Base-by-base conservation (phyloP, 2,329 filamentous ascomycete genomes). In the Periglandula ipomoeae region DNA sequence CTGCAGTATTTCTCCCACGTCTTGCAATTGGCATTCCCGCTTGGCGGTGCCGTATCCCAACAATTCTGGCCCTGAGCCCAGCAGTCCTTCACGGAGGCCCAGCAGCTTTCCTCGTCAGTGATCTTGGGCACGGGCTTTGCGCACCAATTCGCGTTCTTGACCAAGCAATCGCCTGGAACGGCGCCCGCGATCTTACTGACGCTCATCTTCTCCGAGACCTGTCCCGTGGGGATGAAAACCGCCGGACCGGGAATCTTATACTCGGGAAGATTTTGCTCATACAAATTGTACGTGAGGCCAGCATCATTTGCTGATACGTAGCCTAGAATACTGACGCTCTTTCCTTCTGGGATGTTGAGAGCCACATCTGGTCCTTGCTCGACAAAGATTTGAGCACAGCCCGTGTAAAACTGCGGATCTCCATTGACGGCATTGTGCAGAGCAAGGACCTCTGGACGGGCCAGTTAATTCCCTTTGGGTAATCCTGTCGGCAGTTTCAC, bases 121-220 rank as follows among this genome's bases (percentile, higher is more conserved):
- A 84, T 87, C 8, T 65, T 57, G 0, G 75, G 62, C 1, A 87
- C 71, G 58, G 85, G 75, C 51, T 73, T 69, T 46, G 75, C 83
- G 64, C 82, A 86, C 84, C 84, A 89, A 68, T 89, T 87, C 50
- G 70, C 84, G 60, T 86, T 87, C 59, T 80, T 78, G 51, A 82
- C 59, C 34, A 86, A 68, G 59, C 79, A 85, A 56, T 71, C 66
- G 1, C 58, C 48, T 0, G 82, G 82, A 46, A 79, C 68, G 11
- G 73, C 63, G 11, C 80, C 81, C 37, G 73, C 49, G 41, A 60
- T 50, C 45, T 55, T 54, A 17, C n/a, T 20, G 32, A 46, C 46
- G 17, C 56, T 48, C 8, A 50, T 49, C 17, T 54, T 50, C 19
- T 52, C 47, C 10, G 53, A 57, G 38, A 41, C 22, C 7, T 42